Percentiles rank a stretch among this genome's conserved stretches.
Conservation (phyloP, 805 yeast species). For the Saccharomycopsis schoenii region DNA sequence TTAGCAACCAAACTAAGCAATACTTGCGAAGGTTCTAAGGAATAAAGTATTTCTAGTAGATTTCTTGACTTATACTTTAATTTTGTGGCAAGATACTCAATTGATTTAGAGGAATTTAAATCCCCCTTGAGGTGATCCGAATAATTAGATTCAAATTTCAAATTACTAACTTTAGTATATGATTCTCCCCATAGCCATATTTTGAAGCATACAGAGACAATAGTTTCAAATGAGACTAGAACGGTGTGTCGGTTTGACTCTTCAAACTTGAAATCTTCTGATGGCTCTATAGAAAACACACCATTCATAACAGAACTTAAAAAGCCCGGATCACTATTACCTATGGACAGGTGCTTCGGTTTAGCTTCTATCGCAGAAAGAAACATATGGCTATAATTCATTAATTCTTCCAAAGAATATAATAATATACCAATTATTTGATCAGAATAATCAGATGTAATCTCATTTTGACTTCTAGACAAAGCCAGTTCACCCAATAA, state of each 20-base stretch:
- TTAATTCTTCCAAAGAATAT: constrained; percentile 56
- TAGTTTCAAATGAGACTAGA: constrained; percentile 53
- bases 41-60: constrained; percentile 53
- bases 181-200: constrained; percentile 67
- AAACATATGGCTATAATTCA: constrained; percentile 25
- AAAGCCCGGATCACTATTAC: constrained; percentile 20
- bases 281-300: constrained; percentile 65
- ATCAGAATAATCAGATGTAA: constrained; percentile 17
- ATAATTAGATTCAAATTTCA: not conserved
- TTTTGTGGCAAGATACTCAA: constrained; percentile 42
- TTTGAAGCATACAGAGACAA: constrained; percentile 42
- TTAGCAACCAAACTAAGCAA: constrained; percentile 51
- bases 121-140: constrained; percentile 15
- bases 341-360: constrained; percentile 15
- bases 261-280: constrained; percentile 37
- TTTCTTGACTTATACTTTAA: constrained; percentile 62
- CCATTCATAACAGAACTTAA: constrained; percentile 63
- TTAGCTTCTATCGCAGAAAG: constrained; percentile 19
- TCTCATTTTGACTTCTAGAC: constrained; percentile 29
- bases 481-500: constrained; percentile 16
- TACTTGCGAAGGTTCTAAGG: constrained; percentile 62
- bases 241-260: constrained; percentile 47
- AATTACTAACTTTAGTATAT: not conserved
- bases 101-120: constrained; percentile 26
- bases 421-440: constrained; percentile 36